Evolutionary conservation across 2,329 filamentous ascomycete genomes (phyloP).

Genomic region (Aspergillus eucalypticola): DNA sequence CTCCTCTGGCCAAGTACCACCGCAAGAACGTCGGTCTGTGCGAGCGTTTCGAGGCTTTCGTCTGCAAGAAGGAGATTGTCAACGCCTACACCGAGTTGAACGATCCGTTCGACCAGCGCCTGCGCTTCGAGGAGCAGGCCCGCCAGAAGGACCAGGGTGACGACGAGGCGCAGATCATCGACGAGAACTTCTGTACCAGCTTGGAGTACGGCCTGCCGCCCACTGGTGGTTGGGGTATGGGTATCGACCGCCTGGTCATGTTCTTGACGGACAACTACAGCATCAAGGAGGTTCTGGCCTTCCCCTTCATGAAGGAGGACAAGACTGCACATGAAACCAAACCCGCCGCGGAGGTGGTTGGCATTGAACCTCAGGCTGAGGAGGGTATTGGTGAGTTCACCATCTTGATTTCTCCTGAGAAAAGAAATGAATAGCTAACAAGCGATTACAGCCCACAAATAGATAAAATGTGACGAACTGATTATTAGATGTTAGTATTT

Average conservation of each 20-base stretch:
- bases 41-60: constrained; percentile 96
- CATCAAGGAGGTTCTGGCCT: constrained; percentile 93
- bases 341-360: constrained; percentile 64
- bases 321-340: constrained; percentile 50
- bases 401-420: background rate
- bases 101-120: constrained; percentile 90
- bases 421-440: constrained; percentile 17
- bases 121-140: constrained; percentile 92
- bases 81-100: constrained; percentile 99
- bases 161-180: constrained; percentile 92
- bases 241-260: constrained; percentile 91
- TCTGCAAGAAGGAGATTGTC: constrained; percentile 94
- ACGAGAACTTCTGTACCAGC: constrained; percentile 90
- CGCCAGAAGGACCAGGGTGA: constrained; percentile 95
- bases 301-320: constrained; percentile 98
- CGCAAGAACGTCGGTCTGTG: constrained; percentile 78
- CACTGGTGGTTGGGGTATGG: constrained; percentile 95
- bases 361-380: constrained; percentile 58
- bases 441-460: constrained; percentile 37
- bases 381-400: constrained; percentile 58
- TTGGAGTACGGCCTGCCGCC: constrained; percentile 91
- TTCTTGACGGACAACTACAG: constrained; percentile 94
- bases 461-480: constrained; percentile 29
- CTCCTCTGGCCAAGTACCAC: constrained; percentile 93
- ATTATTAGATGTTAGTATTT: constrained; percentile 9